A percentile compares a stretch with the other conserved stretches of the same genome.
These are phyloP conservation scores for Schwanniomyces occidentalis DNA, from an alignment of 805 yeast genomes.

Conservation along the genomic window DNA sequence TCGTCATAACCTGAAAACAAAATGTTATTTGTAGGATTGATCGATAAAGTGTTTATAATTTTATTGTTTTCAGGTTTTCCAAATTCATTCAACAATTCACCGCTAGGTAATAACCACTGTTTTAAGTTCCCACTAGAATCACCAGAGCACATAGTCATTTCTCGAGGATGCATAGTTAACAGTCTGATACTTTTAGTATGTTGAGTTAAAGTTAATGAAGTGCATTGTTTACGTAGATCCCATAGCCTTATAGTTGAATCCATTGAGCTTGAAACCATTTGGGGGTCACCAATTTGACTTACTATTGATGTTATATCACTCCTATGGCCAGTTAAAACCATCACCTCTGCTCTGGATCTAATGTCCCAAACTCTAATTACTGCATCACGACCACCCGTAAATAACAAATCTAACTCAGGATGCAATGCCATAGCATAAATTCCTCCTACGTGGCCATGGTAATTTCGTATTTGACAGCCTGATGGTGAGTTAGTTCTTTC, in stretches of 20 bases:
- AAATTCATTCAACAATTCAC: slow-evolving; percentile 61
- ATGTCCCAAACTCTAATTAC: slow-evolving; percentile 93
- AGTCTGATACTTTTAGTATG: slow-evolving; percentile 83
- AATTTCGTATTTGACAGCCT: slow-evolving; percentile 66
- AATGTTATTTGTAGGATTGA: slow-evolving; percentile 60
- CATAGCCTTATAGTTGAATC: slow-evolving; percentile 87
- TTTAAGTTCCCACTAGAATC: slow-evolving; percentile 73
- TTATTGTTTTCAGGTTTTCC: slow-evolving; percentile 40
- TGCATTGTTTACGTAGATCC: slow-evolving; percentile 82
- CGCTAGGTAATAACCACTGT: slow-evolving; percentile 83
- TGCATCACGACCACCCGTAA: slow-evolving; percentile 87
- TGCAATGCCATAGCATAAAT: slow-evolving; percentile 82
- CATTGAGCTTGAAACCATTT: slow-evolving; percentile 76
- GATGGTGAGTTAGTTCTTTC: slow-evolving; percentile 68
- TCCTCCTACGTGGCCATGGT: slow-evolving; percentile 92
- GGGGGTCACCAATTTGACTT: slow-evolving; percentile 78
- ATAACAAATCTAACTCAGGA: slow-evolving; percentile 80
- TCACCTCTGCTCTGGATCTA: slow-evolving; percentile 70
- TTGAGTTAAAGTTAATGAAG: slow-evolving; percentile 73
- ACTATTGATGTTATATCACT: slow-evolving; percentile 69
- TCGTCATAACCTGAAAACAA: slow-evolving; percentile 83
- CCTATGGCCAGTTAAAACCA: slow-evolving; percentile 80
- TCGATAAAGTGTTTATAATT: slow-evolving; percentile 68
- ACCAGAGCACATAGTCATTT: slow-evolving; percentile 74
- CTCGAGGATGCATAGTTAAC: slow-evolving; percentile 65